Conservation (phyloP, 257 asterid genomes). For the Solanum sitiens region DNA sequence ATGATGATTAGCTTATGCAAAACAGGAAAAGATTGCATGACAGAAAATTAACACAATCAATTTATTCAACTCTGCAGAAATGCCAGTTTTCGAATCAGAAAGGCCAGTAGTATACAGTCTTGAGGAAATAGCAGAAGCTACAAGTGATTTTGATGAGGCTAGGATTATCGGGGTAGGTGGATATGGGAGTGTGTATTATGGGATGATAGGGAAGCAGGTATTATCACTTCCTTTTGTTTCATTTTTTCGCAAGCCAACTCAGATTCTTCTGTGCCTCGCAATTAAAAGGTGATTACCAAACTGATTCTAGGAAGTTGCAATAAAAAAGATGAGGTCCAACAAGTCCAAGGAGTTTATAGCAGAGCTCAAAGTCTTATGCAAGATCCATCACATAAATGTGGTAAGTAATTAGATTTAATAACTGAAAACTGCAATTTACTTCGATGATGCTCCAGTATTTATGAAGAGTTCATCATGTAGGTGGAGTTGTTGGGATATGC, state of each 20-base stretch:
- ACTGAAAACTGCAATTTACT: neutral
- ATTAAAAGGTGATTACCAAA: neutral
- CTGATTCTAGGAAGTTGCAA: conserved; percentile 58
- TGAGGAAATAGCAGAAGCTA: conserved; percentile 68
- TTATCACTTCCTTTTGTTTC: neutral
- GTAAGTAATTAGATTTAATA: conserved; percentile 25
- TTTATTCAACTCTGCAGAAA: conserved; percentile 18
- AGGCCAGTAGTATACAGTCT: conserved; percentile 46
- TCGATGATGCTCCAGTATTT: neutral
- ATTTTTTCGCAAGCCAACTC: neutral
- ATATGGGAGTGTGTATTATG: conserved; percentile 70
- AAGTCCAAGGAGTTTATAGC: conserved; percentile 83
- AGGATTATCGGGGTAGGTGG: conserved; percentile 77
- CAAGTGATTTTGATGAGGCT: conserved; percentile 49
- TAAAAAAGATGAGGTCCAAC: conserved; percentile 83
- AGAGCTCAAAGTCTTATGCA: conserved; percentile 73
- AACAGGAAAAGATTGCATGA: neutral
- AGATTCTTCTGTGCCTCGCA: neutral
- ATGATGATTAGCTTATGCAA: neutral
- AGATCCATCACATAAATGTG: conserved; percentile 84
- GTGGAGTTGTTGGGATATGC: conserved; percentile 87
- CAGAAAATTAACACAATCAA: neutral
- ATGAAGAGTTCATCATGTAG: conserved; percentile 13
- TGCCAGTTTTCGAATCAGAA: conserved; percentile 60
- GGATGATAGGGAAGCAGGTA: conserved; percentile 53